A percentile compares a stretch with the other conserved stretches of the same genome.
Conservation (phyloP, 495 filamentous ascomycete genomes). For the Lasiosphaeriaceae sp. region DNA sequence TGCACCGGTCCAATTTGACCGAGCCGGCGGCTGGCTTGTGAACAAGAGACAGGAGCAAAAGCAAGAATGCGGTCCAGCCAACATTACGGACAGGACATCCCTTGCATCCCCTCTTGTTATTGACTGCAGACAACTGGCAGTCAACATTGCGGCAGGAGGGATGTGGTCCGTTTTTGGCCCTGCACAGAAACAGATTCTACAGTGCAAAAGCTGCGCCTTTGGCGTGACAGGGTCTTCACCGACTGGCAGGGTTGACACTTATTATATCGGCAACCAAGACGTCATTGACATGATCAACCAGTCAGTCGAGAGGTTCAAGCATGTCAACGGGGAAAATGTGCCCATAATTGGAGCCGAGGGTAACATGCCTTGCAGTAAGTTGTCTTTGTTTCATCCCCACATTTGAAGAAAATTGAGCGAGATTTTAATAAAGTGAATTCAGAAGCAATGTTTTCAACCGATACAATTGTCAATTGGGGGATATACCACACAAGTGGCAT, state of each 20-base stretch:
- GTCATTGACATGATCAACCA: conserved; percentile 7
- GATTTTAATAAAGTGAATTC: too few relatives aligned
- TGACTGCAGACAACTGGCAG: not conserved
- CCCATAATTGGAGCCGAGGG: not conserved
- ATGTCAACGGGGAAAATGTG: not conserved
- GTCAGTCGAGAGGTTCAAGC: not conserved
- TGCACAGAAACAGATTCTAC: not conserved
- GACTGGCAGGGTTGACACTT: not conserved
- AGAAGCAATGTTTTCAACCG: too few relatives aligned
- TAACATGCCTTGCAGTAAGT: not conserved
- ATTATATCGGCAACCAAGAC: conserved; percentile 7
- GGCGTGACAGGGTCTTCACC: not conserved
- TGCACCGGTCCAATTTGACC: too few relatives aligned
- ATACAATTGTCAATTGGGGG: too few relatives aligned
- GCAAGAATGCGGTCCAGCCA: not conserved
- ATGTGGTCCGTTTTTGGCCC: not conserved
- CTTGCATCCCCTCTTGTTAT: not conserved
- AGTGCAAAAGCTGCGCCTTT: not conserved
- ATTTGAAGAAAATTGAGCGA: too few relatives aligned
- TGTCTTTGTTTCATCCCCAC: not conserved
- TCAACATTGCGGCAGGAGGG: not conserved
- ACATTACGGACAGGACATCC: not conserved
- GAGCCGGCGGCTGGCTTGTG: too few relatives aligned
- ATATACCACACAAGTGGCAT: too few relatives aligned
- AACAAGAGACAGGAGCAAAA: not conserved